phyloP scores from a whole-genome alignment of 2,329 filamentous ascomycete species.

The Botryotinia convoluta region DNA sequence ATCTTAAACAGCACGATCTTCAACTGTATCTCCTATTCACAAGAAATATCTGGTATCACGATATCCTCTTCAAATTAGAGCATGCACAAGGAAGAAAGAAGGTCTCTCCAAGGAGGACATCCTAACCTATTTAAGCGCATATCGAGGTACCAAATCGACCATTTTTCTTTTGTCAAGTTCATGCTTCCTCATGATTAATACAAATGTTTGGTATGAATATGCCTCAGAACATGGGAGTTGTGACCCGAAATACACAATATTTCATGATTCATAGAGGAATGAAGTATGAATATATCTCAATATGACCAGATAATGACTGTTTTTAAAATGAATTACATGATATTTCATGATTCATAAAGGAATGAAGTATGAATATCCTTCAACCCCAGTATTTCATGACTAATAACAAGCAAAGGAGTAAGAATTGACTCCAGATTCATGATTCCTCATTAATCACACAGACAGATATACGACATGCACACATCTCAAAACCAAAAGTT shows the following conservation, averaged over 20 bases:
- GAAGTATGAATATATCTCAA: too few species aligned
- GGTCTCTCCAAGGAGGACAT: background rate
- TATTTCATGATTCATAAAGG: background rate
- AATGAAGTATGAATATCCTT: background rate
- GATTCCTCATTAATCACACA: too few species aligned
- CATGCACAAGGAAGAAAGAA: background rate
- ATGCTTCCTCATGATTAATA: background rate
- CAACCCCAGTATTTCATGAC: rapidly evolving
- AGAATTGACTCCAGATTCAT: too few species aligned
- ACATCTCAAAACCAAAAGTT: too few species aligned
- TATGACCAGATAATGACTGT: too few species aligned
- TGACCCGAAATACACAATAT: background rate
- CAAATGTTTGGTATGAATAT: background rate
- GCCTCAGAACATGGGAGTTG: background rate
- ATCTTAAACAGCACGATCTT: background rate
- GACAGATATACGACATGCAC: too few species aligned
- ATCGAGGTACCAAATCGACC: background rate
- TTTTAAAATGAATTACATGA: too few species aligned
- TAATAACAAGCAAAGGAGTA: rapidly evolving
- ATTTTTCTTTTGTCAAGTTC: background rate
- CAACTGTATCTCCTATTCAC: background rate
- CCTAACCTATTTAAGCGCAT: too few species aligned
- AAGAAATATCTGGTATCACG: background rate
- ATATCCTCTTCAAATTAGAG: background rate
- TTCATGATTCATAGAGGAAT: background rate